Evolutionary conservation across 768 basidiomycete genomes (phyloP).

Genomic region (Calocera viscosa): DNA sequence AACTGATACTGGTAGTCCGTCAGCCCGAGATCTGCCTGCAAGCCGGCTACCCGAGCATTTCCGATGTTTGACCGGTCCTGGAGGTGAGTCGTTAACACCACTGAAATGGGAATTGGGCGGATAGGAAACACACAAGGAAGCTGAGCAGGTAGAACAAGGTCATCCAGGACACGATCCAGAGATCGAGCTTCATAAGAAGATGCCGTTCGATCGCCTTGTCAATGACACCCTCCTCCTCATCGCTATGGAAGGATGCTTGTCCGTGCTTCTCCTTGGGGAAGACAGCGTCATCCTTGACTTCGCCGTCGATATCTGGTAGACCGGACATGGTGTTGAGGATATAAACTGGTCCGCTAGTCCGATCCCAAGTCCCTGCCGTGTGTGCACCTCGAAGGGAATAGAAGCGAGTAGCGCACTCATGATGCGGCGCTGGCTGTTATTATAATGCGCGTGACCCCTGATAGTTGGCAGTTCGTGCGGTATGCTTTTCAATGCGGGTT

Average conservation of each 20-base stretch:
- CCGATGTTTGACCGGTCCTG: conserved; percentile 32
- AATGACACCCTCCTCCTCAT: background rate
- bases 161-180: conserved; percentile 37
- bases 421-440: no score
- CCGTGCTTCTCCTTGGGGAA: background rate
- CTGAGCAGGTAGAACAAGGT: conserved; percentile 42
- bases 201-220: conserved; percentile 27
- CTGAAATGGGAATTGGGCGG: background rate
- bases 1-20: conserved; percentile 29
- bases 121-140: conserved; percentile 35
- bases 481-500: no score
- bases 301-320: background rate
- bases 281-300: background rate
- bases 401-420: no score
- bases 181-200: conserved; percentile 41
- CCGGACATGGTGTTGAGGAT: background rate
- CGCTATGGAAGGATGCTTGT: background rate
- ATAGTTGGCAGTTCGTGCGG: no score
- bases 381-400: no score
- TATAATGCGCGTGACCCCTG: no score
- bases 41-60: conserved; percentile 50
- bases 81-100: background rate
- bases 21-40: conserved; percentile 44
- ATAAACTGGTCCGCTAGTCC: background rate
- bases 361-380: background rate